These are phyloP conservation scores for Alnus glutinosa DNA, from an alignment of 306 rosid species.

Conservation along the genomic window DNA sequence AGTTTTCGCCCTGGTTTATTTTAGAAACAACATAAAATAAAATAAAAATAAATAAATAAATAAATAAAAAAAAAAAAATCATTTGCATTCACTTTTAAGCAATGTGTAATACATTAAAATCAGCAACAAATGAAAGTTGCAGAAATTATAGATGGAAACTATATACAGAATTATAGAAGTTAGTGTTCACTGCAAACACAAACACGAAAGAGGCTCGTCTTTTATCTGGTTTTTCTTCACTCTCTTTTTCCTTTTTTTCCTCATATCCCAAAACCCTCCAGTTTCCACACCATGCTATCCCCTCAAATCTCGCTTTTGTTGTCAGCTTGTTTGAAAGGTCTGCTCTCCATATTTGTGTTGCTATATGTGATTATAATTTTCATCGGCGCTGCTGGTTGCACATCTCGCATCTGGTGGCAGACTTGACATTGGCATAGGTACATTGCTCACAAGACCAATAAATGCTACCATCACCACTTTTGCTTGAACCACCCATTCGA, in stretches of 20 bases:
- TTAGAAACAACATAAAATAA: neutral
- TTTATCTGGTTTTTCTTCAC: neutral
- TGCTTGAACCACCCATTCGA: constrained; percentile 30
- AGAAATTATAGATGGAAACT: constrained; percentile 27
- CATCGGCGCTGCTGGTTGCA: constrained; percentile 45
- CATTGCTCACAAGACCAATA: constrained; percentile 47
- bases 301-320: neutral
- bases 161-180: constrained; percentile 38
- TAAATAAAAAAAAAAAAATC: constrained; percentile 2
- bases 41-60: neutral
- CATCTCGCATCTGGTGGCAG: constrained; percentile 40
- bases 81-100: constrained; percentile 35
- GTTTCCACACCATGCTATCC: constrained; percentile 3
- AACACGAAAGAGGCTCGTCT: constrained; percentile 7
- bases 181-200: constrained; percentile 4
- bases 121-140: constrained; percentile 39
- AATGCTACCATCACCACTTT: constrained; percentile 28
- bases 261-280: neutral
- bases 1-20: neutral
- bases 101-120: constrained; percentile 20
- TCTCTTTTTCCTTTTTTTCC: constrained; percentile 26
- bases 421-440: constrained; percentile 36
- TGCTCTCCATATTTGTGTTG: neutral
- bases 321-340: neutral
- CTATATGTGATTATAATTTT: constrained; percentile 2